These are phyloP conservation scores for Saccharomycopsis sp. DNA, from an alignment of 805 yeast species.

Conservation along the genomic window DNA sequence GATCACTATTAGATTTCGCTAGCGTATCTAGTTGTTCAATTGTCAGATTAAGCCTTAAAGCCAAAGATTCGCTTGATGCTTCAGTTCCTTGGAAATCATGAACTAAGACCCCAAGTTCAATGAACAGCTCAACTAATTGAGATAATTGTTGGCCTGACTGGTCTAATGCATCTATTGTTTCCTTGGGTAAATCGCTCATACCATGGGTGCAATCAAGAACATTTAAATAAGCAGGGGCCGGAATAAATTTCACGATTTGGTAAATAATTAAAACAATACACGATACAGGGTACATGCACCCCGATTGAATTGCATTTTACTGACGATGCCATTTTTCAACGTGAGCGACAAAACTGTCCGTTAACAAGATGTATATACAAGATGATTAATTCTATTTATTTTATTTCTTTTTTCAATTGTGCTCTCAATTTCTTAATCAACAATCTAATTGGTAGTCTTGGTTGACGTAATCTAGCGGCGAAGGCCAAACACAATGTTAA, in stretches of 20 bases:
- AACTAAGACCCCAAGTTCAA: constrained; percentile 84
- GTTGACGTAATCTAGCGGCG: constrained; percentile 51
- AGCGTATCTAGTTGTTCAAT: constrained; percentile 34
- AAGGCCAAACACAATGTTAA: constrained; percentile 70
- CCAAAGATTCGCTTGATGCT: constrained; percentile 57
- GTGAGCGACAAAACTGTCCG: too few species aligned
- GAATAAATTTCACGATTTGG: too few species aligned
- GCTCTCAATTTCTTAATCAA: constrained; percentile 23
- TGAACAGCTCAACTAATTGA: constrained; percentile 65
- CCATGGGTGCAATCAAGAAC: too few species aligned
- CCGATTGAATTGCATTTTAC: background rate
- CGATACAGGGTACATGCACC: too few species aligned
- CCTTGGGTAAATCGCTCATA: background rate
- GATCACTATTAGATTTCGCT: constrained; percentile 25
- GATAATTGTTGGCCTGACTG: constrained; percentile 33
- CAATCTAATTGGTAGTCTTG: constrained; percentile 39
- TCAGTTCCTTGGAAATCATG: constrained; percentile 91
- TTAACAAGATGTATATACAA: too few species aligned
- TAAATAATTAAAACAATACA: too few species aligned
- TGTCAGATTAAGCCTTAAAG: constrained; percentile 34
- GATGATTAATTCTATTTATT: background rate
- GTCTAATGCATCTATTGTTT: constrained; percentile 29
- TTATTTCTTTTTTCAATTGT: background rate
- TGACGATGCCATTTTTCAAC: too few species aligned
- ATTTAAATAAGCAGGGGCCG: too few species aligned